Conservation (phyloP, 306 rosid species). For the Crataegus laevigata region DNA sequence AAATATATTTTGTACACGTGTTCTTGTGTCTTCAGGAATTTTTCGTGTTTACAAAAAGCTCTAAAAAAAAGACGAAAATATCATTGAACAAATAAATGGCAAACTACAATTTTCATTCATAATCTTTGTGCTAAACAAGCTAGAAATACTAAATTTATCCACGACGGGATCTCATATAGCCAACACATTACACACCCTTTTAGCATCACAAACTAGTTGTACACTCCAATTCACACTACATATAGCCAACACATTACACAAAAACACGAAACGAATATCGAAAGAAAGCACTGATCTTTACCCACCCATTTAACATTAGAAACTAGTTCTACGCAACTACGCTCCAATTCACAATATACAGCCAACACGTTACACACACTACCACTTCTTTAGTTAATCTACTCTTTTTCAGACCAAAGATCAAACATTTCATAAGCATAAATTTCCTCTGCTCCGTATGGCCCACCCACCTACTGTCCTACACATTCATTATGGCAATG, state of each 20-base stretch:
- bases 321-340: neutral
- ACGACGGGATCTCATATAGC: too few species aligned
- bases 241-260: neutral
- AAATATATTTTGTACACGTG: too few species aligned
- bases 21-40: too few species aligned
- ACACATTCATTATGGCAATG: neutral
- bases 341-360: neutral
- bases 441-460: neutral
- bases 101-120: too few species aligned
- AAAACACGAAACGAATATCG: slow-evolving; percentile 1
- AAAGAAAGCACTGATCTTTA: neutral
- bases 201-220: neutral
- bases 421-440: slow-evolving; percentile 9
- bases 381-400: neutral
- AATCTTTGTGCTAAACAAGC: too few species aligned
- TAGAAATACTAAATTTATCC: too few species aligned
- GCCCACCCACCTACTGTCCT: neutral
- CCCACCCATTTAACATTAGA: slow-evolving; percentile 9
- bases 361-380: neutral
- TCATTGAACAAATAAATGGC: too few species aligned
- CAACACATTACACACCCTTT: slow-evolving; percentile 9
- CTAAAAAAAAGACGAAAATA: too few species aligned
- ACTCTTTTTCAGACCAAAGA: slow-evolving; percentile 4
- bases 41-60: too few species aligned
- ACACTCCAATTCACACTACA: neutral